Evolutionary conservation across 202 grass and related monocot genomes (phyloP), one percentile per base, ranked within the genome.

Genomic region (Brachypodium distachyon): DNA sequence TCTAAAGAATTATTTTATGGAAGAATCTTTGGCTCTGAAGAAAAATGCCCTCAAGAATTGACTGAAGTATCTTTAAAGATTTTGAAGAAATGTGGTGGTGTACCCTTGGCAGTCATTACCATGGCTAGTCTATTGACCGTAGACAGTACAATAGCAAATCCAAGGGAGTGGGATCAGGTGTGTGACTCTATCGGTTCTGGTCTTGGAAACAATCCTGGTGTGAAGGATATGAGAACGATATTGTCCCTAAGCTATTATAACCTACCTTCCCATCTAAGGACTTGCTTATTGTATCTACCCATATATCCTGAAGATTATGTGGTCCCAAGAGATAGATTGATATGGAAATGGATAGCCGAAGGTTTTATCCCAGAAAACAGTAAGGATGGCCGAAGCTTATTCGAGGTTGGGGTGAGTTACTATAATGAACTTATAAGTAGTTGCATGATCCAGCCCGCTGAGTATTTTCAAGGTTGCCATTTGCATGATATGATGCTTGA

Each of bases 41-140:
- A n/a, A n/a, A n/a, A n/a, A 16, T 67, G 18, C 28, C 0, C 49
- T 8, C 14, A 1, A 28, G 9, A 58, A 57, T 56, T 32, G 0
- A 2, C 2, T 11, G 61, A 74, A 13, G 42, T 68, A 12, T 48
- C 38, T 9, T 5, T 28, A 16, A 2, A 26, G 2, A 73, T 74
- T 19, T 11, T 82, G 5, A 18, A 26, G 23, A 82, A 52, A 64
- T 82, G 79, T 29, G 53, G 67, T 25, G 54, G 67, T 13, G n/a
- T 82, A 3, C 79, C 79, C 1, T 53, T 82, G 19, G 54, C 79
- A 16, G 73, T 82, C n/a, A 70, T 73, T 36, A 73, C 50, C 2
- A 42, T 74, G 37, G 79, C 39, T 26, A 56, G 47, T 7, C 18
- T 50, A 19, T 50, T 50, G 6, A n/a, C 18, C n/a, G n/a, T 21